Evolutionary conservation across 2,329 filamentous ascomycete genomes (phyloP), one percentile per base, ranked within the genome.

Genomic region (Ambrosiella beaveri): DNA sequence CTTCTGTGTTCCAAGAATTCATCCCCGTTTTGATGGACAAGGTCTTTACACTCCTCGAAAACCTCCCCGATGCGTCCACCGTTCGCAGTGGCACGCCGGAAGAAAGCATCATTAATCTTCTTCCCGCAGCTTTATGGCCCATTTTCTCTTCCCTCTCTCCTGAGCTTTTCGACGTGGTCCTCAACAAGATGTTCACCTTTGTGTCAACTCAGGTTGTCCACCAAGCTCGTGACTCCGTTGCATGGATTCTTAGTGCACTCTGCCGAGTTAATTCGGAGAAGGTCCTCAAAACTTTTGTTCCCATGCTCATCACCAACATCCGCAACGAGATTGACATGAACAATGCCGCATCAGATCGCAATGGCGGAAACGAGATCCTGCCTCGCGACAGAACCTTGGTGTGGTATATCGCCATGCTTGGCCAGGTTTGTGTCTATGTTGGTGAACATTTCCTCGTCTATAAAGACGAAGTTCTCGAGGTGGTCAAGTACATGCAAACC

Each of bases 391-490:
- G 93, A 57, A 93, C 88, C 3, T 74, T 98, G 13, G 90, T 98
- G 0, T 98, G 94, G 94, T 88, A 97, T 66, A 81, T 97, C 61
- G 95, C 88, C 70, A 89, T 98, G 75, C 79, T 98, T 4, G 95
- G 90, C 67, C 98, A 98, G 91, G 93, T 88, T 61, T 88, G 96
- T 19, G 93, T 98, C 2, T 93, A 98, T 65, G 89, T 98, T 51
- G 93, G 93, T 39, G 82, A 84, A 63, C 87, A 93, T 63, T 87
- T 97, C 12, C 76, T 98, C 61, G 85, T 85, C 61, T 94, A 95
- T 75, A 88, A 89, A 70, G 76, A 88, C 55, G 86, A 97, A 54
- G 79, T 98, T 1, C 87, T 95, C 63, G 86, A 88, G 62, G 91
- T 98, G 68, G 89, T 91, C 11, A 77, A 86, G 57, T 97, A 91